Evolutionary conservation across 345 rosid genomes (phyloP), one percentile per base, ranked within the genome.

Genomic region (Lepidium aucheri): DNA sequence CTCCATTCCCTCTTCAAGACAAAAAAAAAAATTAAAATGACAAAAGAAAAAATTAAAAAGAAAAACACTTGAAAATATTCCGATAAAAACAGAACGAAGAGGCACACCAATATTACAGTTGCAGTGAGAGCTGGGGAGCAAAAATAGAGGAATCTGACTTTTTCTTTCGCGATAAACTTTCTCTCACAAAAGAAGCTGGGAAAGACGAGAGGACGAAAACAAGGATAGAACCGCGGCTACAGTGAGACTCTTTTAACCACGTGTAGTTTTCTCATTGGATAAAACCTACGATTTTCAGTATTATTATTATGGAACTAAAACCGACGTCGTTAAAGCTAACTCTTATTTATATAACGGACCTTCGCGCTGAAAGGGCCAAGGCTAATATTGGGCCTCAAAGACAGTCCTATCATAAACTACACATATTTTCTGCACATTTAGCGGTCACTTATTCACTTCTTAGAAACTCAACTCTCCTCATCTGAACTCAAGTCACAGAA

Each of bases 1-100:
- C 83, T 92, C 91, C 98, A 92, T 89, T 70, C 14, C 20, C 56
- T 36, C 14, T 42, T 22, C 32, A 15, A 17, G 0, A 38, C 3
- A 54, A 16, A 9, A 53, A 17, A 8, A 42, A 11, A 8, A 11
- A n/a, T n/a, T n/a, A n/a, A n/a, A n/a, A n/a, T n/a, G 0, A 38
- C 3, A 54, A 16, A 9, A 53, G 13, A 8, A 42, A 11, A 8
- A 11, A n/a, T n/a, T n/a, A n/a, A n/a, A n/a, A n/a, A n/a, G n/a
- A n/a, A 4, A 26, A 11, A 36, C 4, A 15, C 6, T 26, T 4
- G 30, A 26, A 26, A 26, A 4, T 28, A 28, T 5, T 26, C 32
- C 32, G 30, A 33, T 16, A 39, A 8, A 32, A 9, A 57, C 32
- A 42, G 20, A 22, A 34, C 11, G 42, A 60, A 45, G 62, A 38